phyloP scores from a whole-genome alignment of 805 yeast genomes.

The Candida montana region DNA sequence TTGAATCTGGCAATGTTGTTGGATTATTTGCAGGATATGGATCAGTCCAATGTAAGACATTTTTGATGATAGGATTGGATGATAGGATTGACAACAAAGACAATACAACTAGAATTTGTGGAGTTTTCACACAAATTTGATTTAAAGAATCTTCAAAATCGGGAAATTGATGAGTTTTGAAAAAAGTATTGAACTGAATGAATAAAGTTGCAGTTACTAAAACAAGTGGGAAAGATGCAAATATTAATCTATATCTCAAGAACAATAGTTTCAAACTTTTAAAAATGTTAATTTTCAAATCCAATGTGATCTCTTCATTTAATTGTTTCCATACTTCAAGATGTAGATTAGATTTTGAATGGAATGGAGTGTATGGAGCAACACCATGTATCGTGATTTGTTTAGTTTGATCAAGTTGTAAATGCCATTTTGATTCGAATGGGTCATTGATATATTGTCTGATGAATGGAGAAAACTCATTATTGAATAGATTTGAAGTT shows the following conservation, averaged over 20 bases:
- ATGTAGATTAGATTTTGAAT: conserved; percentile 26
- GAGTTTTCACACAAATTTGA: conserved; percentile 28
- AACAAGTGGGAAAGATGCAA: conserved; percentile 65
- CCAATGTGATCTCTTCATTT: conserved; percentile 11
- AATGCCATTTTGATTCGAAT: conserved; percentile 76
- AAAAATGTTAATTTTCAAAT: conserved; percentile 44
- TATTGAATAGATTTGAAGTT: conserved; percentile 13
- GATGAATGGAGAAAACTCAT: conserved; percentile 52
- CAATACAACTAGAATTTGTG: conserved; percentile 22
- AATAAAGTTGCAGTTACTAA: conserved; percentile 46
- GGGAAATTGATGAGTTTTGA: conserved; percentile 34
- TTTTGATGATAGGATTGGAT: conserved; percentile 31
- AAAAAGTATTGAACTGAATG: conserved; percentile 48
- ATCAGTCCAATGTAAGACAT: conserved; percentile 40
- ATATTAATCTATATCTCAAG: conserved; percentile 69
- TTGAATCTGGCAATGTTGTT: conserved; percentile 37
- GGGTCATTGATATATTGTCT: conserved; percentile 64
- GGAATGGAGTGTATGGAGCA: conserved; percentile 64
- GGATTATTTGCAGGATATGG: conserved; percentile 48
- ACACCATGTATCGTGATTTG: conserved; percentile 50
- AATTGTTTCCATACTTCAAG: conserved; percentile 44
- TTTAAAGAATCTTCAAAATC: conserved; percentile 43
- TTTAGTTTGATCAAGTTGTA: conserved; percentile 39
- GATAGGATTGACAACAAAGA: conserved; percentile 36
- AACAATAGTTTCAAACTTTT: conserved; percentile 64